These are phyloP conservation scores for Monosporascus sp. DNA, from an alignment of 2,329 filamentous ascomycete genomes.

Conservation along the genomic window DNA sequence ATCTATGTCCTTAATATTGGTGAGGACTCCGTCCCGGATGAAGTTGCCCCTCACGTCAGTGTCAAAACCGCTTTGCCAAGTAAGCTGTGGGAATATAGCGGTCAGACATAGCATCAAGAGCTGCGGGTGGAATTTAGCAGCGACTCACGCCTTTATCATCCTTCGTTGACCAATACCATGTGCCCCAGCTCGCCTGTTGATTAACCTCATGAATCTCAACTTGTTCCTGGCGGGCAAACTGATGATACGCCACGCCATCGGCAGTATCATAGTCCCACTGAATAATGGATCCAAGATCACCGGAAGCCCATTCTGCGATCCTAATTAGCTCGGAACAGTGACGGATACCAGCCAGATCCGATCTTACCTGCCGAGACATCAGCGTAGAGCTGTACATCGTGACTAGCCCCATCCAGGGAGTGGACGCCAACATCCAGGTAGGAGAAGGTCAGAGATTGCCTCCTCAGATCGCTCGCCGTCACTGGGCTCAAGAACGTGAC, in stretches of 20 bases:
- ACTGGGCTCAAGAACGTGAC: slow-evolving; percentile 68
- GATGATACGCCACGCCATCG: slow-evolving; percentile 56
- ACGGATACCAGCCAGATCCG: background rate
- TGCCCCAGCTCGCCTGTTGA: slow-evolving; percentile 77
- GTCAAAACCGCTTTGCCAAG: slow-evolving; percentile 67
- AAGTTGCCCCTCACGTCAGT: slow-evolving; percentile 62
- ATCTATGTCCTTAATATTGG: slow-evolving; percentile 56
- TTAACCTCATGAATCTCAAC: slow-evolving; percentile 59
- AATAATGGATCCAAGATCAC: slow-evolving; percentile 49
- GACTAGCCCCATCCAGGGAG: slow-evolving; percentile 55
- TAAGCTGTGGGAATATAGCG: slow-evolving; percentile 37
- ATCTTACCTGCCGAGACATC: slow-evolving; percentile 63
- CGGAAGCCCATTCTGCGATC: slow-evolving; percentile 62
- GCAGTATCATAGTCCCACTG: slow-evolving; percentile 55
- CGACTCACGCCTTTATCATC: slow-evolving; percentile 38
- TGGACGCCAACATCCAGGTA: slow-evolving; percentile 61
- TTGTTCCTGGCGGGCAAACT: slow-evolving; percentile 55
- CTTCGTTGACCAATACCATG: slow-evolving; percentile 64
- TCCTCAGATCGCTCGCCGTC: slow-evolving; percentile 57
- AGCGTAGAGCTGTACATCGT: slow-evolving; percentile 65
- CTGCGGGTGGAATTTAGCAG: background rate
- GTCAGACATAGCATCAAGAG: background rate
- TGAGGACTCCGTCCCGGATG: slow-evolving; percentile 53
- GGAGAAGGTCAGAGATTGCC: slow-evolving; percentile 65
- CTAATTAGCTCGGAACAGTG: slow-evolving; percentile 1